Evolutionary conservation across 164 flowering plant genomes (phyloP).

Genomic region (Platanus orientalis): DNA sequence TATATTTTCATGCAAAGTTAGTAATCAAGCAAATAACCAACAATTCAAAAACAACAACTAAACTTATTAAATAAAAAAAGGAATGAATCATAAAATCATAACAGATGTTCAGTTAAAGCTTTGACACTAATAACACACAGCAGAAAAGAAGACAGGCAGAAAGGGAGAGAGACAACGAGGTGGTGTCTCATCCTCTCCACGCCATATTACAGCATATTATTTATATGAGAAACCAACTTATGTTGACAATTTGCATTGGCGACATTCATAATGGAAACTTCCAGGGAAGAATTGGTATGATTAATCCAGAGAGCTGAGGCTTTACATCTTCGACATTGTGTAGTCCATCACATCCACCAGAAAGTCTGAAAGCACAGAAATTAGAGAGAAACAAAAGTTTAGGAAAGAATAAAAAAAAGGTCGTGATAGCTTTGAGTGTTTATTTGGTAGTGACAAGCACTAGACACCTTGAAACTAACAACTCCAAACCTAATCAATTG

Average conservation of each 20-base stretch:
- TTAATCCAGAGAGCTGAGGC: background rate
- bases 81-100: too few relatives aligned
- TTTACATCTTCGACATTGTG: constrained; percentile 67
- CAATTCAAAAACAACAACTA: too few relatives aligned
- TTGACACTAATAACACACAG: background rate
- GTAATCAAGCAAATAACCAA: too few relatives aligned
- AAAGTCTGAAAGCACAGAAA: constrained; percentile 48
- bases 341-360: constrained; percentile 74
- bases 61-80: too few relatives aligned
- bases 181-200: constrained; percentile 38
- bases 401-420: background rate
- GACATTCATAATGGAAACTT: background rate
- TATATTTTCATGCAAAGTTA: too few relatives aligned
- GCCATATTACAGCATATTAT: constrained; percentile 5
- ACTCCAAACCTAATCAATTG: too few relatives aligned
- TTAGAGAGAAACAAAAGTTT: background rate
- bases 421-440: too few relatives aligned
- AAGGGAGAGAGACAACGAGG: constrained; percentile 45
- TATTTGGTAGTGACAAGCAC: too few relatives aligned
- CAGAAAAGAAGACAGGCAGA: background rate
- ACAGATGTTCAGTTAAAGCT: background rate
- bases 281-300: background rate
- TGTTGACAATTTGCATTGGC: constrained; percentile 4
- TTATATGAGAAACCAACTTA: background rate
- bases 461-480: too few relatives aligned